Evolutionary conservation across 2,329 filamentous ascomycete species (phyloP).

Genomic region (Tothia fuscella): DNA sequence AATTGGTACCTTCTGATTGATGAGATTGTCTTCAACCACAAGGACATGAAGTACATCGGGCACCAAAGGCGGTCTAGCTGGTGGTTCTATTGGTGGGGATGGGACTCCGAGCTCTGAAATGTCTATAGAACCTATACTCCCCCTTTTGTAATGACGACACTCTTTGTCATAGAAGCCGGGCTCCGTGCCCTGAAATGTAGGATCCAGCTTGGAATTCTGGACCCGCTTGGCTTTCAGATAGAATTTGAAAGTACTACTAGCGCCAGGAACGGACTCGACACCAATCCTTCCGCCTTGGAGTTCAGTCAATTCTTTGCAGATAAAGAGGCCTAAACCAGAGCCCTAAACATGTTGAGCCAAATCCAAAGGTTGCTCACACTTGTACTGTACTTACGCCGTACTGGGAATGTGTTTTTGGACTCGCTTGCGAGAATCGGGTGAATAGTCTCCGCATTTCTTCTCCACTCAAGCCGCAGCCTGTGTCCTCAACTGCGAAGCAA

Average conservation of each 20-base stretch:
- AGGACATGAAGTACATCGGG: constrained; percentile 1
- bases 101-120: background rate
- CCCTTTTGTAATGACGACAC: background rate
- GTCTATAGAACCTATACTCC: background rate
- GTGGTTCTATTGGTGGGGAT: background rate
- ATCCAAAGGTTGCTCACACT: background rate
- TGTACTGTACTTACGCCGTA: constrained; percentile 6
- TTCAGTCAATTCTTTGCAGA: constrained; percentile 55
- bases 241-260: constrained; percentile 55
- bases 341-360: no score
- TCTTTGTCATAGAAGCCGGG: no score
- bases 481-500: constrained; percentile 52
- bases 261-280: constrained; percentile 44
- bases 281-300: constrained; percentile 61
- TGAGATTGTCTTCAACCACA: constrained; percentile 11
- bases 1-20: constrained; percentile 10
- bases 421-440: constrained; percentile 57
- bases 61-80: background rate
- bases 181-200: background rate
- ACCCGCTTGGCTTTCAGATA: constrained; percentile 39
- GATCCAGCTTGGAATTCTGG: background rate
- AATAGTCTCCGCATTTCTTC: constrained; percentile 48
- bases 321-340: constrained; percentile 46
- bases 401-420: constrained; percentile 44
- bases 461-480: constrained; percentile 50